These are phyloP conservation scores for Zygoascus biomembranicola DNA, from an alignment of 805 yeast species.

Conservation along the genomic window DNA sequence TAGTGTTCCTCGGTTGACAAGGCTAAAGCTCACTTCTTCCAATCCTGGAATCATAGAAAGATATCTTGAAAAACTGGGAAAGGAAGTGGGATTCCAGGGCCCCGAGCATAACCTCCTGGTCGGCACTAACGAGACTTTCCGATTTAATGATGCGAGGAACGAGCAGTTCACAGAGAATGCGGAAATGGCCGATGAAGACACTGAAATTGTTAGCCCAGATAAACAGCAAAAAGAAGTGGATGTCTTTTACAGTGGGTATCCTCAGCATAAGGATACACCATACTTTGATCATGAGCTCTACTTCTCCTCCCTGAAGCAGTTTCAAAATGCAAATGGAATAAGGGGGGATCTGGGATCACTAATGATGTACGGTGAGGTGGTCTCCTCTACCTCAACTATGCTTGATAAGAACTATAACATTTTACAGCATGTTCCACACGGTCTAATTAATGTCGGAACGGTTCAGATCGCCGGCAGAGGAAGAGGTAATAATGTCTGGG, in stretches of 20 bases:
- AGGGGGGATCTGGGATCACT: constrained; percentile 44
- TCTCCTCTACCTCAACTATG: constrained; percentile 77
- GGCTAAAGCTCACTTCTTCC: constrained; percentile 46
- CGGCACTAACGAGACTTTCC: constrained; percentile 51
- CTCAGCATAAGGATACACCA: constrained; percentile 53
- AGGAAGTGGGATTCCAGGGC: constrained; percentile 28
- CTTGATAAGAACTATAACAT: constrained; percentile 63
- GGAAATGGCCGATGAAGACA: background rate
- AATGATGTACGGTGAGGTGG: constrained; percentile 75
- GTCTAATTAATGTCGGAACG: constrained; percentile 61
- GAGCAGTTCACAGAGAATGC: background rate
- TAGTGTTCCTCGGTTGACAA: constrained; percentile 60
- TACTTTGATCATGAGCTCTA: constrained; percentile 59
- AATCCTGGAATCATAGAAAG: constrained; percentile 25
- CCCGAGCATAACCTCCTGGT: constrained; percentile 33
- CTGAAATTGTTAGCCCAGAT: background rate
- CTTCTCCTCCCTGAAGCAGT: constrained; percentile 36
- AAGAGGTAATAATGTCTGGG: constrained; percentile 92
- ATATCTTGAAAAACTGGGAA: constrained; percentile 29
- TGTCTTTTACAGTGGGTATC: constrained; percentile 37
- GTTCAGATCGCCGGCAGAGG: constrained; percentile 90
- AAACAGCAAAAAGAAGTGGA: constrained; percentile 48
- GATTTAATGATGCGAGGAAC: constrained; percentile 12
- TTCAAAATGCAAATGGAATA: constrained; percentile 18
- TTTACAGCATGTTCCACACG: constrained; percentile 56